These are phyloP conservation scores for Cryptosporidium felis DNA, from an alignment of 169 alveolate genomes.

Conservation along the genomic window DNA sequence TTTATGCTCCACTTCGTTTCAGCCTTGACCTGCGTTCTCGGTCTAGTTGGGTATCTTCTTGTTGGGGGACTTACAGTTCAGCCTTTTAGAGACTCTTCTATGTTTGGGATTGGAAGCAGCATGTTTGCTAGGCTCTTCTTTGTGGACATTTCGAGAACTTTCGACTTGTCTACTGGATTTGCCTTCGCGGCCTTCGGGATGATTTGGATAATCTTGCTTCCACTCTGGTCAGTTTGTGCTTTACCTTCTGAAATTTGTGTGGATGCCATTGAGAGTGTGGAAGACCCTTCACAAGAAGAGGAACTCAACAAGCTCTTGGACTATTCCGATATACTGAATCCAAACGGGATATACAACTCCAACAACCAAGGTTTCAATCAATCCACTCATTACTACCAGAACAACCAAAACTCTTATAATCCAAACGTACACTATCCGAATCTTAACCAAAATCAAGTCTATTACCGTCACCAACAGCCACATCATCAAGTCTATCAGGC, in stretches of 20 bases:
- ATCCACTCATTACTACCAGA: neutral
- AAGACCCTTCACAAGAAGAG: slow-evolving; percentile 25
- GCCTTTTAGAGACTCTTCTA: slow-evolving; percentile 64
- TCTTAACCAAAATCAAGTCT: neutral
- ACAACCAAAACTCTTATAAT: slow-evolving; percentile 1
- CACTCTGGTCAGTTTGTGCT: slow-evolving; percentile 70
- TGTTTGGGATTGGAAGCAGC: slow-evolving; percentile 69
- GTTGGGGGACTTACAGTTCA: slow-evolving; percentile 68
- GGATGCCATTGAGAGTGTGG: slow-evolving; percentile 34
- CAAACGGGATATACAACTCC: neutral
- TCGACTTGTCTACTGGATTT: slow-evolving; percentile 69
- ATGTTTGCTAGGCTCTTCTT: slow-evolving; percentile 59
- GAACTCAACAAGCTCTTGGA: slow-evolving; percentile 34
- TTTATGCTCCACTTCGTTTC: slow-evolving; percentile 64
- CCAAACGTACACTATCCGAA: neutral
- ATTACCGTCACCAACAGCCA: slow-evolving; percentile 13
- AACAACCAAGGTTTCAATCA: neutral
- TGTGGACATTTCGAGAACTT: slow-evolving; percentile 63
- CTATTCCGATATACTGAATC: neutral
- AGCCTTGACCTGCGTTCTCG: slow-evolving; percentile 59
- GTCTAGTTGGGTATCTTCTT: slow-evolving; percentile 58
- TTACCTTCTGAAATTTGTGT: slow-evolving; percentile 58
- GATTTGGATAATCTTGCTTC: slow-evolving; percentile 62
- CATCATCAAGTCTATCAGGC: neutral
- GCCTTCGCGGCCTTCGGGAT: slow-evolving; percentile 71